Conservation (phyloP, 768 basidiomycete species). For the Xanthoconium stramineum region DNA sequence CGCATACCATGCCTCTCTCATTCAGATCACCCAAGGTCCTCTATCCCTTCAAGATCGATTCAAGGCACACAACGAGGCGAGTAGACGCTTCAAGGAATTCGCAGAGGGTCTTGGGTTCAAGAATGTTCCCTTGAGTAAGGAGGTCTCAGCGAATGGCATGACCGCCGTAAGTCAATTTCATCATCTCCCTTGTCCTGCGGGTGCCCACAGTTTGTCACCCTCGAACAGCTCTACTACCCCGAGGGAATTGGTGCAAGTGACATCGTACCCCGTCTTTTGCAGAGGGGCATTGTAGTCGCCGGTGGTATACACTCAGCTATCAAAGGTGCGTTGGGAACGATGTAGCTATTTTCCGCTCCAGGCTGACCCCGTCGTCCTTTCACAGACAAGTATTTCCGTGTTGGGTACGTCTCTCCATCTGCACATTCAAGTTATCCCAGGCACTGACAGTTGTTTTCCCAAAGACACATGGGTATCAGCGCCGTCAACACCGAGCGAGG, state of each 20-base stretch:
- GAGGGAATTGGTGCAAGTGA: constrained; percentile 74
- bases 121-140: constrained; percentile 60
- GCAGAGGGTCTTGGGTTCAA: constrained; percentile 67
- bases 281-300: constrained; percentile 76
- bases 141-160: constrained; percentile 89
- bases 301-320: constrained; percentile 83
- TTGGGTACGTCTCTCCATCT: constrained; percentile 53
- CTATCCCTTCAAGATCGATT: constrained; percentile 79
- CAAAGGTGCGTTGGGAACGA: constrained; percentile 53
- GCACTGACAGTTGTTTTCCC: not conserved
- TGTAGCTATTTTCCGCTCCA: not conserved
- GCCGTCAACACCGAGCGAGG: constrained; percentile 66
- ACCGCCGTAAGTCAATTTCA: constrained; percentile 56
- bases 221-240: constrained; percentile 72
- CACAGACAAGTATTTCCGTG: constrained; percentile 85
- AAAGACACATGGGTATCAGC: constrained; percentile 84
- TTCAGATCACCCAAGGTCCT: constrained; percentile 57
- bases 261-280: constrained; percentile 68
- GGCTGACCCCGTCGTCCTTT: constrained; percentile 5
- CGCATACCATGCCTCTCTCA: constrained; percentile 82
- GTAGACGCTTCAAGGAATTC: constrained; percentile 63
- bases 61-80: constrained; percentile 66
- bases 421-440: not conserved
- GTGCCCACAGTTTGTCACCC: not conserved
- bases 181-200: too few species aligned